These are phyloP conservation scores for Metschnikowia santaceciliae DNA, from an alignment of 805 yeast species.

Conservation along the genomic window DNA sequence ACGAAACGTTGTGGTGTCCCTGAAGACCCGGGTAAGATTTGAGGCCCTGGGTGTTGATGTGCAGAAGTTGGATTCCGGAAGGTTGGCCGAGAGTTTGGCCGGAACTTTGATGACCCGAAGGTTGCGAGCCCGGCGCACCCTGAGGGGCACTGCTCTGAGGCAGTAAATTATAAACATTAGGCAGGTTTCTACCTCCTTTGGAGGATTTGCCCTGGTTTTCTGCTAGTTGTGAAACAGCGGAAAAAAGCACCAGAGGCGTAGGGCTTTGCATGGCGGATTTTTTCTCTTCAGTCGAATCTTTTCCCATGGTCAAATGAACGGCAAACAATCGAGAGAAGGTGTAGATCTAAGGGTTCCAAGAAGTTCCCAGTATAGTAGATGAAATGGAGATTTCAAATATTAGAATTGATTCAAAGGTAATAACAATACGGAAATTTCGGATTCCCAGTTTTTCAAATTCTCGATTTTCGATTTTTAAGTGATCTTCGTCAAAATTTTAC, in stretches of 20 bases:
- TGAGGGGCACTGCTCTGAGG: constrained; percentile 1
- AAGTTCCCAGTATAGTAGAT: no score
- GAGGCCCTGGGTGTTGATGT: no score
- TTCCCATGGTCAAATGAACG: background rate
- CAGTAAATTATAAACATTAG: background rate
- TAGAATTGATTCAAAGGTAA: no score
- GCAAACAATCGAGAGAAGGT: background rate
- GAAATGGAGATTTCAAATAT: no score
- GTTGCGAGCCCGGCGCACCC: background rate
- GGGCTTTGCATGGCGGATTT: background rate
- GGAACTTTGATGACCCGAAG: no score
- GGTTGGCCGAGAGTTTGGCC: no score
- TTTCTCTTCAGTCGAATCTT: background rate
- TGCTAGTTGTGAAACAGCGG: background rate
- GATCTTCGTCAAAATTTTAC: no score
- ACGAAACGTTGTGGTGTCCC: background rate
- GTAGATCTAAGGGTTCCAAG: no score
- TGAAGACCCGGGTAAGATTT: background rate
- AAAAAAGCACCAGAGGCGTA: background rate
- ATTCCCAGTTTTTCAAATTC: no score
- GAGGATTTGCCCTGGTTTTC: background rate
- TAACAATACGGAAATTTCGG: no score
- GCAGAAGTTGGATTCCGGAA: no score
- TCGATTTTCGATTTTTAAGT: no score
- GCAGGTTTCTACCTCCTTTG: background rate